phyloP scores from a whole-genome alignment of 371 early-diverging fungal species.

The Rhizomucor pusillus region DNA sequence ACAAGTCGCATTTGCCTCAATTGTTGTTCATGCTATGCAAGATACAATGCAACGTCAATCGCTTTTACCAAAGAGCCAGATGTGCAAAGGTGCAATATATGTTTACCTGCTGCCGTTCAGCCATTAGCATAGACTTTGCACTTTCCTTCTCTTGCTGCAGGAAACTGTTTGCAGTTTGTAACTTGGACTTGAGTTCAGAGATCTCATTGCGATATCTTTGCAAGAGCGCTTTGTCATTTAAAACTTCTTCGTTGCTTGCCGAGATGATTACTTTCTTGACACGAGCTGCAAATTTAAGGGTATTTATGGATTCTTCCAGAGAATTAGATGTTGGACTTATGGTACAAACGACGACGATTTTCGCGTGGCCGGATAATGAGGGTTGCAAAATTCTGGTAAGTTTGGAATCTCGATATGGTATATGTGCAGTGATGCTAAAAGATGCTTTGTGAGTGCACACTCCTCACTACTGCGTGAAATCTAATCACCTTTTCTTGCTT shows the following conservation, averaged over 20 bases:
- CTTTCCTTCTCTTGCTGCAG: conserved; percentile 46
- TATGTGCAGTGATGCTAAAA: conserved; percentile 49
- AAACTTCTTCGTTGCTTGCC: conserved; percentile 31
- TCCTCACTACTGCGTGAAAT: background rate
- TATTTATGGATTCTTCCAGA: conserved; percentile 78
- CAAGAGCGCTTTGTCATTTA: conserved; percentile 84
- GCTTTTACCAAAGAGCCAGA: no score
- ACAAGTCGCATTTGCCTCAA: conserved; percentile 69
- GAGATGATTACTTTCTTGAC: conserved; percentile 62
- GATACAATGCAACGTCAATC: no score
- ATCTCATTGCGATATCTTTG: conserved; percentile 86
- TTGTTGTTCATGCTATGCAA: conserved; percentile 69
- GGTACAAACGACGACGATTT: conserved; percentile 80
- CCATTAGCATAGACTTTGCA: conserved; percentile 23
- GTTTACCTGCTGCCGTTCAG: conserved; percentile 36
- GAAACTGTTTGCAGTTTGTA: conserved; percentile 52
- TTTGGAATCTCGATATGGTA: conserved; percentile 91
- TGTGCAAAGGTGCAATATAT: background rate
- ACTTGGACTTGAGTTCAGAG: conserved; percentile 74
- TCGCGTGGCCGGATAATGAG: conserved; percentile 76
- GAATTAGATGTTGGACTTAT: conserved; percentile 62
- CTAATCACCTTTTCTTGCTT: conserved; percentile 5
- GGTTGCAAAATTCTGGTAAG: conserved; percentile 85
- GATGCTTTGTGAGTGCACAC: background rate
- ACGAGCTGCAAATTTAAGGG: conserved; percentile 85